Evolutionary conservation across 768 basidiomycete genomes (phyloP), one percentile per base, ranked within the genome.

Genomic region (Floccularia luteovirens): DNA sequence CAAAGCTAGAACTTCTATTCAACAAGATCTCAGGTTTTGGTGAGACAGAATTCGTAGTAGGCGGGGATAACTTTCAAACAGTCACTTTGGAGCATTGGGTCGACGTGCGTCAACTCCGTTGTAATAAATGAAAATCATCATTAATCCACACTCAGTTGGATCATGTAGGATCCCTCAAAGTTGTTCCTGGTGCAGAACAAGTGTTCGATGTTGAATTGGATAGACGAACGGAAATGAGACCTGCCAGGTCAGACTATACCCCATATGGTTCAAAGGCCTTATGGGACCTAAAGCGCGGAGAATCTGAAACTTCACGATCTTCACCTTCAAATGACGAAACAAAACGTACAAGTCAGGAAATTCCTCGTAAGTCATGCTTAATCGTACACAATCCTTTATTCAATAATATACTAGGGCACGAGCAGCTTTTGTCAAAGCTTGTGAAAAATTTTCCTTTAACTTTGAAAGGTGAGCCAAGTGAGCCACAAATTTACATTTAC

Each of bases 31-130:
- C 48, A 24, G 38, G 38, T 31, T 38, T 42, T 36, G 33, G 47
- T 31, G 25, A 36, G 10, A 24, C 43, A 32, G 52, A 48, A 17
- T 32, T 42, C 4, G 45, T 55, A 42, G 57, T 14, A 14, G 6
- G 8, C 6, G 16, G 20, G 7, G 8, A 12, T 17, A 17, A 19
- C 7, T 7, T 49, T 13, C 73, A 73, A 44, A 61, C 45, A 11
- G 53, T 69, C 13, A 44, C 62, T 21, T 49, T 75, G 13, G 70
- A 75, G 24, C 75, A 77, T 46, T 77, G 75, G 75, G 70, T 77
- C 22, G 72, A 73, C 50, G 74, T 75, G 32, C 20, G 66, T 54
- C 22, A 19, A 6, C 10, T 17, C 1, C 13, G 19, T 30, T 4
- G 17, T 10, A 6, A 36, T 14, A n/a, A n/a, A n/a, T 5, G 19